A percentile compares a stretch with the other conserved stretches of the same genome.
Evolutionary conservation across 176 grass and related monocot genomes (phyloP).

Genomic region (Zizania latifolia): DNA sequence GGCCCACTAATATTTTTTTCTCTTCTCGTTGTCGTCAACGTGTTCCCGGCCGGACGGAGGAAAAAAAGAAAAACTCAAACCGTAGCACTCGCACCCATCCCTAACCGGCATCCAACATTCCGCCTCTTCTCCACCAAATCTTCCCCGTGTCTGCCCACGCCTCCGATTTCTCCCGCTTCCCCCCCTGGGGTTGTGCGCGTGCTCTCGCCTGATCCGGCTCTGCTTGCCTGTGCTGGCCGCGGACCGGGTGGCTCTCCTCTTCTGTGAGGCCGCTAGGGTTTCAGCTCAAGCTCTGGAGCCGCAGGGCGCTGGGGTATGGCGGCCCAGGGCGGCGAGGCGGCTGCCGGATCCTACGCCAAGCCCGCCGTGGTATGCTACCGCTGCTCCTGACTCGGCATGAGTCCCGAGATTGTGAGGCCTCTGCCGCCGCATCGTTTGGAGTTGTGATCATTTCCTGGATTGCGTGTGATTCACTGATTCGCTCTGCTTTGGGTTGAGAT

Average conservation of each 20-base stretch:
- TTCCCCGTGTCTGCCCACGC: neutral
- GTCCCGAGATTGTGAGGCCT: neutral
- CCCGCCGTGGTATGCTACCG: constrained; percentile 38
- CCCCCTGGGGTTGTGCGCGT: neutral
- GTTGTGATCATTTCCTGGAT: neutral
- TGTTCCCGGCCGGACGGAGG: neutral
- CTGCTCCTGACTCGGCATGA: neutral
- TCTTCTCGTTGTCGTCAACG: no score
- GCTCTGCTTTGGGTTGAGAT: neutral
- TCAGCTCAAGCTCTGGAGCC: constrained; percentile 2
- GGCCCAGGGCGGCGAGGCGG: constrained; percentile 47
- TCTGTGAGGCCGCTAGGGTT: neutral
- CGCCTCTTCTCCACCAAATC: neutral
- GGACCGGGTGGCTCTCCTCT: neutral
- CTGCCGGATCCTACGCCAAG: constrained; percentile 22
- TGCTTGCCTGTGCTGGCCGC: neutral
- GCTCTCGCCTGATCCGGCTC: constrained; percentile 6
- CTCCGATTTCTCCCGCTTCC: neutral
- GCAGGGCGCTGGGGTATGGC: constrained; percentile 21
- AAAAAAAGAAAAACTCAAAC: neutral
- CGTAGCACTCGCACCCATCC: neutral
- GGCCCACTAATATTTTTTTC: no score
- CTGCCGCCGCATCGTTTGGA: neutral
- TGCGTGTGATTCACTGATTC: neutral
- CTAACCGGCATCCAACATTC: neutral